Base-by-base conservation (phyloP, 176 grass and related monocot genomes). In the Cenchrus purpureus region DNA sequence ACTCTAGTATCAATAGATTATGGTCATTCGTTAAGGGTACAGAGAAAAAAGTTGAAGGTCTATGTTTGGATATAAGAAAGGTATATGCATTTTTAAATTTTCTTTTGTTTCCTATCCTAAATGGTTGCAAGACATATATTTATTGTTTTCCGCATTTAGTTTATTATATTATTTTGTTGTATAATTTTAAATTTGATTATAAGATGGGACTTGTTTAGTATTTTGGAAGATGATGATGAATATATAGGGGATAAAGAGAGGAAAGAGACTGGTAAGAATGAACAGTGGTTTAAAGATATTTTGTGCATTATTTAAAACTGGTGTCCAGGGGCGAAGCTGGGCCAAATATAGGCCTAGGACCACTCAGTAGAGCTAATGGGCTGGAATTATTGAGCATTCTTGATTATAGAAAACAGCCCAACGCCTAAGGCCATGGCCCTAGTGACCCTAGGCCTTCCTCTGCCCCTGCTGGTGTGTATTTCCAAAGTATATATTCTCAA, bases 11-110 rank as follows among this genome's bases (percentile, higher is more conserved):
- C 71, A 68, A 77, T 19, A 75, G 68, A 79, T 37, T 86, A 22
- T 82, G 72, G 71, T 86, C 69, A 80, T 75, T 89, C 28, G 53
- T 70, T 29, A 85, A 80, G 70, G 69, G 60, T 79, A 85, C 87
- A 68, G 82, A 66, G 45, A 89, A 80, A 74, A 89, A 46, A 53
- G 76, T 85, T 5, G 87, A 89, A 74, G 20, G 16, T 55, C 15
- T 89, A 54, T 76, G 63, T 85, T 75, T 71, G 46, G 83, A 85
- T 62, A 69, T 89, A 17, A 85, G 53, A 80, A 85, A 81, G 63
- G 83, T 85, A 82, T 82, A 82, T 48, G 34, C 6, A 25, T 76
- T 20, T 81, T 48, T 50, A 44, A 43, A 42, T 50, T 74, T 59
- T 66, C 49, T 57, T 37, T 10, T 79, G 3, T 52, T 22, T 76